A percentile compares a stretch with the other conserved stretches of the same genome.
Evolutionary conservation across 768 basidiomycete species (phyloP).

Genomic region (Fomitopsis serialis): DNA sequence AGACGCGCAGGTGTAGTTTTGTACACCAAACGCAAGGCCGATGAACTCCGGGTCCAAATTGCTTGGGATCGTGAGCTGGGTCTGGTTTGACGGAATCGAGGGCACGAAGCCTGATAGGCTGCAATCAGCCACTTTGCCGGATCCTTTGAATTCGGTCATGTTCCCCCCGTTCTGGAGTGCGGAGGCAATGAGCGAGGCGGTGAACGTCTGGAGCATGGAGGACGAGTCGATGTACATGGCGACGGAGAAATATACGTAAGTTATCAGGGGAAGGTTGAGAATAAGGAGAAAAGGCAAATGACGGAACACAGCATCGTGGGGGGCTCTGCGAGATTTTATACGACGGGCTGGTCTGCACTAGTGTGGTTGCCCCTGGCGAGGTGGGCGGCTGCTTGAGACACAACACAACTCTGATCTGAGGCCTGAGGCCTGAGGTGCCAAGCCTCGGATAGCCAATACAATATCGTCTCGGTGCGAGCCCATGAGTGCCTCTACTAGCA

Average conservation of each 20-base stretch:
- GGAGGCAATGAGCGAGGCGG: not conserved
- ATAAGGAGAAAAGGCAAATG: too few species aligned
- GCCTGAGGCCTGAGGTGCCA: too few species aligned
- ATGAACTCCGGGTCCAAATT: constrained; percentile 32
- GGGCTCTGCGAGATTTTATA: too few species aligned
- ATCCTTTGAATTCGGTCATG: not conserved
- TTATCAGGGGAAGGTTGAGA: not conserved
- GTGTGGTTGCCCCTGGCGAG: too few species aligned
- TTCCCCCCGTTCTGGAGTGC: not conserved
- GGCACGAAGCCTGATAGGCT: constrained; percentile 18
- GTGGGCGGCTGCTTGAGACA: too few species aligned
- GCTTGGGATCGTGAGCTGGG: constrained; percentile 31
- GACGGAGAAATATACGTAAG: not conserved
- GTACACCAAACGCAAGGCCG: constrained; percentile 42
- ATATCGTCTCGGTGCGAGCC: too few species aligned
- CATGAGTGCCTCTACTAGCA: too few species aligned
- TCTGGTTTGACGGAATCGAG: constrained; percentile 25
- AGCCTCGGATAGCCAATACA: too few species aligned
- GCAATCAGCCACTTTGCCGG: constrained; percentile 13
- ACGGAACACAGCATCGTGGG: too few species aligned
- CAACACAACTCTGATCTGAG: too few species aligned
- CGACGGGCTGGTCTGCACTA: too few species aligned
- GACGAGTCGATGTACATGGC: not conserved
- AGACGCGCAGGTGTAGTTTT: constrained; percentile 49
- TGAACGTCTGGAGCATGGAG: not conserved